Evolutionary conservation across 176 grass and related monocot genomes (phyloP).

Genomic region (Hsuehochloa calcarea): DNA sequence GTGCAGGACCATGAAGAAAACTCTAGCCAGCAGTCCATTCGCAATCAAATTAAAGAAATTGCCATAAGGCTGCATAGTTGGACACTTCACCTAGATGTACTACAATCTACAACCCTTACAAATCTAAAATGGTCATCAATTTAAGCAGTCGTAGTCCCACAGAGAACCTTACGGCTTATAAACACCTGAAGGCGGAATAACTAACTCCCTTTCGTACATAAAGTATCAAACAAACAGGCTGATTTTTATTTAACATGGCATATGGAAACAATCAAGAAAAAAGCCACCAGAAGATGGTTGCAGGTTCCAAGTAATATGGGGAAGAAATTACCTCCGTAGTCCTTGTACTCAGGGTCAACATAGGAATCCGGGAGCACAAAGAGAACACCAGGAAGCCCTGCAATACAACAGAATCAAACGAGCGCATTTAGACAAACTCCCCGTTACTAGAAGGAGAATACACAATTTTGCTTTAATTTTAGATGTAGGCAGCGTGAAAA

Average conservation of each 20-base stretch:
- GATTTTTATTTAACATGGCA: neutral
- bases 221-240: neutral
- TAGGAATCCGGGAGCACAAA: constrained; percentile 69
- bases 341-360: constrained; percentile 80
- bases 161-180: too few relatives aligned
- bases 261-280: neutral
- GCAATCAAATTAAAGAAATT: too few relatives aligned
- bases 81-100: neutral
- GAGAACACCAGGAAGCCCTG: constrained; percentile 45
- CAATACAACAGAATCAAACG: constrained; percentile 13
- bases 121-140: too few relatives aligned
- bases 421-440: neutral
- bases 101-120: too few relatives aligned
- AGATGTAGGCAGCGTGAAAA: neutral
- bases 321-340: constrained; percentile 75
- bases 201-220: too few relatives aligned
- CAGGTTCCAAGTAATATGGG: neutral
- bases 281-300: neutral
- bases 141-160: too few relatives aligned
- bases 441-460: too few relatives aligned
- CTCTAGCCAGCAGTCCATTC: too few relatives aligned
- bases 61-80: too few relatives aligned
- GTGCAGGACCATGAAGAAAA: constrained; percentile 35
- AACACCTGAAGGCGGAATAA: too few relatives aligned
- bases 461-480: too few relatives aligned